Evolutionary conservation across 441 rosid genomes (phyloP).

Genomic region (Hura crepitans): DNA sequence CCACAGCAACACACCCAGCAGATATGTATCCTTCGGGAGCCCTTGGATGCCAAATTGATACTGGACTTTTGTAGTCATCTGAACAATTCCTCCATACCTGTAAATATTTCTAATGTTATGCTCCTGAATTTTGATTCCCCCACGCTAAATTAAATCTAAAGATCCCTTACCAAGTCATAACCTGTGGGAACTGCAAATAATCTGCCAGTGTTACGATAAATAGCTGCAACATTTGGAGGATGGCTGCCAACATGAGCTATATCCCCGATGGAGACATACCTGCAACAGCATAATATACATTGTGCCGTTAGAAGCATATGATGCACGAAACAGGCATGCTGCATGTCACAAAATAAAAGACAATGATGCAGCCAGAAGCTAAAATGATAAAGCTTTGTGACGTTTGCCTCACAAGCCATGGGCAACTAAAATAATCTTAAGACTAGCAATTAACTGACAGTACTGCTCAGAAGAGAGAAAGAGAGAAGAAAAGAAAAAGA

Average conservation of each 20-base stretch:
- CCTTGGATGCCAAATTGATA: conserved; percentile 93
- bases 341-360: background rate
- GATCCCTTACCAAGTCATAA: conserved; percentile 77
- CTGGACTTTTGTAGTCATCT: conserved; percentile 63
- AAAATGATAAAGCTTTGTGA: background rate
- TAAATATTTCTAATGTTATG: conserved; percentile 11
- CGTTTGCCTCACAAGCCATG: background rate
- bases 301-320: background rate
- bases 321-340: background rate
- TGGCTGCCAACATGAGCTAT: conserved; percentile 81
- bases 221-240: conserved; percentile 89
- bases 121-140: background rate
- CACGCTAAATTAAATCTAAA: background rate
- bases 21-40: conserved; percentile 81
- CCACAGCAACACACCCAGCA: conserved; percentile 74
- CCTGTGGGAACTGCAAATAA: conserved; percentile 74
- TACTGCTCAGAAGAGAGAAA: too few relatives aligned
- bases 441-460: background rate
- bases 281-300: conserved; percentile 18
- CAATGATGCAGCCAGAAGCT: background rate
- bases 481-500: too few relatives aligned
- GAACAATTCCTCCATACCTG: conserved; percentile 96
- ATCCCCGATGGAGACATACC: conserved; percentile 85
- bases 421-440: background rate
- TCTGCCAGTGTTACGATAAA: conserved; percentile 47